Percentiles rank a stretch among this genome's conserved stretches.
Conservation (phyloP, 2,329 filamentous ascomycete genomes). For the Apiospora rasikravindrae region DNA sequence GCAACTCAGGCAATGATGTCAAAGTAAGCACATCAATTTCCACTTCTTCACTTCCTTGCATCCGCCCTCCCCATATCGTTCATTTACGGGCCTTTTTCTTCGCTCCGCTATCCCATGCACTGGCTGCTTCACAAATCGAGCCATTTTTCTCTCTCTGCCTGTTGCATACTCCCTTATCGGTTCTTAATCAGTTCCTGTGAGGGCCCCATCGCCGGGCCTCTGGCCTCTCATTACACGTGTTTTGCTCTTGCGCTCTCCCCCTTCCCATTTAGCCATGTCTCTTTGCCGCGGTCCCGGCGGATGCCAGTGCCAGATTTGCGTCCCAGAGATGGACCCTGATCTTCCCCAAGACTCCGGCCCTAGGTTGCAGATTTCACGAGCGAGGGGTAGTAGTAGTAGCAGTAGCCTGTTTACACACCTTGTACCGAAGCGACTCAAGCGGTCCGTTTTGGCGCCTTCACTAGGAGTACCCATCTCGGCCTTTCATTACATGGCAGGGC, state of each 20-base stretch:
- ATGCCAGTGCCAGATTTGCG: slow-evolving; percentile 14
- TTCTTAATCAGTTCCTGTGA: neutral
- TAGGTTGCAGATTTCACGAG: slow-evolving; percentile 25
- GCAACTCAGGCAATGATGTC: slow-evolving; percentile 68
- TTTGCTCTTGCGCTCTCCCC: neutral
- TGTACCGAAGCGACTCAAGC: slow-evolving; percentile 26
- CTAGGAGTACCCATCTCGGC: slow-evolving; percentile 22
- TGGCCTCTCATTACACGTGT: slow-evolving; percentile 11
- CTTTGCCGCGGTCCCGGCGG: slow-evolving; percentile 20
- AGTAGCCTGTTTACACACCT: slow-evolving; percentile 25
- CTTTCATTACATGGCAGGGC: slow-evolving; percentile 23
- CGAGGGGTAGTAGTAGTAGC: slow-evolving; percentile 28
- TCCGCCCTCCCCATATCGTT: slow-evolving; percentile 19
- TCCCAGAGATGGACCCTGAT: slow-evolving; percentile 18
- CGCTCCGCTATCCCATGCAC: slow-evolving; percentile 11
- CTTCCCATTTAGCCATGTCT: slow-evolving; percentile 24
- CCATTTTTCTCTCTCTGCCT: neutral
- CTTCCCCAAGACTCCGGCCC: slow-evolving; percentile 27
- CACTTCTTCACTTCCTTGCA: slow-evolving; percentile 32
- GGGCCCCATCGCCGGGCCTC: neutral
- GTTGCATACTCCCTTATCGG: slow-evolving; percentile 8
- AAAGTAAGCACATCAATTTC: slow-evolving; percentile 51
- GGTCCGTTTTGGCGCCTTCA: slow-evolving; percentile 25
- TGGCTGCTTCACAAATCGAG: slow-evolving; percentile 17
- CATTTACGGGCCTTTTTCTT: slow-evolving; percentile 20